Evolutionary conservation across 768 basidiomycete genomes (phyloP), one percentile per base, ranked within the genome.

Genomic region (Gloeopeniophorella convolvens): DNA sequence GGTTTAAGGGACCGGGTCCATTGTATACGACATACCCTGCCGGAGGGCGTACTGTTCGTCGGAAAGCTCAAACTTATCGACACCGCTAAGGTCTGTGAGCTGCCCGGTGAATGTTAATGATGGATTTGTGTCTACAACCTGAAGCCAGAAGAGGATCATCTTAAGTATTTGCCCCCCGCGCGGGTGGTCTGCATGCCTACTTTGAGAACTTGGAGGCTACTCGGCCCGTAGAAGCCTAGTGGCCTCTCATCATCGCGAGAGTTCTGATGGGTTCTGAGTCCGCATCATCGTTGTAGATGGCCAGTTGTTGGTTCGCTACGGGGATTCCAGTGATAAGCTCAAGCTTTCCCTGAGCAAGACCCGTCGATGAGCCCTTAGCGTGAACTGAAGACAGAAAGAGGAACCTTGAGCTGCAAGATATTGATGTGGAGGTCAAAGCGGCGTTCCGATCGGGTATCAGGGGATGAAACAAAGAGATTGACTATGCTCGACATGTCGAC

Each of bases 271-370:
- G 67, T 32, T 69, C 66, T 1, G 68, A 61, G 51, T 80, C 78
- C 9, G 69, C 72, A 41, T 82, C 77, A 2, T 82, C 76, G 3
- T 80, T 75, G 28, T 78, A 73, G 8, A 96, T 64, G 0, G 75
- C 66, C 37, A 98, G 77, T 1, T 65, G 54, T 62, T 98, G 95
- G 55, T 85, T 83, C 44, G 70, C 70, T 3, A 76, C 74, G 1
- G 88, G 81, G 43, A 97, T 85, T 20, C 95, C 95, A n/a, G 95
- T 98, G 60, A 96, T 79, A 48, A 82, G 76, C 63, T 93, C 89
- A 26, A 98, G 78, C 62, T 90, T 96, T 49, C 60, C 56, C 63
- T 63, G 37, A 13, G 21, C 24, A 8, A 24, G 41, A 30, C 35
- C 34, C 2, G 9, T 8, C 18, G 15, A 37, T 18, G 42, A 52